These are phyloP conservation scores for Eleusine indica DNA, from an alignment of 176 grass and related monocot species.

Conservation along the genomic window DNA sequence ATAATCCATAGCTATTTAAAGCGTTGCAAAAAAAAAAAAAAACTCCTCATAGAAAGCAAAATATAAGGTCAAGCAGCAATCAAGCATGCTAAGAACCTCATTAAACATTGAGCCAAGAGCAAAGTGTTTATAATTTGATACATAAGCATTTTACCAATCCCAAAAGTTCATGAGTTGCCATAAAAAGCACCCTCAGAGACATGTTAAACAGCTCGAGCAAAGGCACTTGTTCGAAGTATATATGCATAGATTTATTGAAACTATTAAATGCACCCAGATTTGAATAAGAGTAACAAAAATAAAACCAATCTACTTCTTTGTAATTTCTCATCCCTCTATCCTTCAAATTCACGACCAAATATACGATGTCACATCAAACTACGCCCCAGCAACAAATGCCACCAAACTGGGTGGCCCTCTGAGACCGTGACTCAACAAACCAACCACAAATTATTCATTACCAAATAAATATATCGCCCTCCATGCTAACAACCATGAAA, in stretches of 20 bases:
- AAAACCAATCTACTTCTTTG: background rate
- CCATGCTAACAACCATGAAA: constrained; percentile 28
- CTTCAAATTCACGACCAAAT: constrained; percentile 9
- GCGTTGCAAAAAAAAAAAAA: background rate
- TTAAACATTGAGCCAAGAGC: background rate
- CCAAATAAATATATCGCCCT: constrained; percentile 12
- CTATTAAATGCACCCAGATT: background rate
- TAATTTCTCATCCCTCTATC: background rate
- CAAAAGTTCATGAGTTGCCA: background rate
- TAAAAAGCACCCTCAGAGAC: background rate
- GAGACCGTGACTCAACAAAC: constrained; percentile 7
- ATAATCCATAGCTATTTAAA: background rate
- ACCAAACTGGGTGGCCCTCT: constrained; percentile 20
- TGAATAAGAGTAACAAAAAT: background rate
- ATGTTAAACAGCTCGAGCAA: background rate
- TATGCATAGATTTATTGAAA: background rate
- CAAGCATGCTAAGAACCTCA: background rate
- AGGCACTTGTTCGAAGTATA: background rate
- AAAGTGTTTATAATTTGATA: background rate
- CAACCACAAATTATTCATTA: constrained; percentile 28
- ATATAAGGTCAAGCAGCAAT: constrained; percentile 6
- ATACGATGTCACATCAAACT: constrained; percentile 2
- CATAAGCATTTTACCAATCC: background rate
- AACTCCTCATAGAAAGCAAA: background rate
- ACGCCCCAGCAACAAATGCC: constrained; percentile 41